Percentiles rank a stretch among this genome's conserved stretches.
Conservation (phyloP, 352 stramenopile species). For the Stephanocyclus meneghinianus region DNA sequence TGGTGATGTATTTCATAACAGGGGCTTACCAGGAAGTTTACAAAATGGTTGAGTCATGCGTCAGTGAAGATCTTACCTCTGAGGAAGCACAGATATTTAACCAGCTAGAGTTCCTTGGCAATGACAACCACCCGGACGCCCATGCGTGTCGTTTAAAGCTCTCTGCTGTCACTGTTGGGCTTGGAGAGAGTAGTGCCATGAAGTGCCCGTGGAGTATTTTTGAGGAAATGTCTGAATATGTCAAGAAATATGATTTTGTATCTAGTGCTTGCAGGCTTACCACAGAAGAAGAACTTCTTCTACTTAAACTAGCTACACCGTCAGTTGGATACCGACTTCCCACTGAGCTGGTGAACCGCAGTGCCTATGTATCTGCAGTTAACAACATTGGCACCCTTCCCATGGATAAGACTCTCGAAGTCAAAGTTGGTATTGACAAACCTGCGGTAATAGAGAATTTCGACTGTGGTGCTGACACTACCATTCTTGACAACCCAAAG, state of each 20-base stretch:
- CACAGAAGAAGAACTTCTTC: conserved; percentile 91
- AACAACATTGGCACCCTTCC: conserved; percentile 83
- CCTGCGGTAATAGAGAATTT: conserved; percentile 81
- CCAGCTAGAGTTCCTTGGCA: conserved; percentile 91
- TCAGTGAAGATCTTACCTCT: conserved; percentile 94
- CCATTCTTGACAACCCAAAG: conserved; percentile 84
- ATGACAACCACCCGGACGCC: conserved; percentile 93
- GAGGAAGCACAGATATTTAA: conserved; percentile 97
- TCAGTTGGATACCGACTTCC: conserved; percentile 66
- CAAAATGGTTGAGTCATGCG: conserved; percentile 93
- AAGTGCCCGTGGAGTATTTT: conserved; percentile 88
- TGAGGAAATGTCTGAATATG: conserved; percentile 87
- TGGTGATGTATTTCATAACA: conserved; percentile 94
- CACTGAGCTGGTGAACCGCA: conserved; percentile 77
- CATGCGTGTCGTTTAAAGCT: conserved; percentile 92
- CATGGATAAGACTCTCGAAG: conserved; percentile 74
- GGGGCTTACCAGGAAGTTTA: conserved; percentile 93
- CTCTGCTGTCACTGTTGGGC: conserved; percentile 85
- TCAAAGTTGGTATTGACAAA: conserved; percentile 82
- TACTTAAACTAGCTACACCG: conserved; percentile 83
- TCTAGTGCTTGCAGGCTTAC: conserved; percentile 91
- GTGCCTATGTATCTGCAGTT: conserved; percentile 84
- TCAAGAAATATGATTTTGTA: conserved; percentile 88
- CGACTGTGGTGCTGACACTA: conserved; percentile 77
- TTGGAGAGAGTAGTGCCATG: conserved; percentile 86